phyloP scores from a whole-genome alignment of 805 yeast genomes.

The Suhomyces tanzawaensis region DNA sequence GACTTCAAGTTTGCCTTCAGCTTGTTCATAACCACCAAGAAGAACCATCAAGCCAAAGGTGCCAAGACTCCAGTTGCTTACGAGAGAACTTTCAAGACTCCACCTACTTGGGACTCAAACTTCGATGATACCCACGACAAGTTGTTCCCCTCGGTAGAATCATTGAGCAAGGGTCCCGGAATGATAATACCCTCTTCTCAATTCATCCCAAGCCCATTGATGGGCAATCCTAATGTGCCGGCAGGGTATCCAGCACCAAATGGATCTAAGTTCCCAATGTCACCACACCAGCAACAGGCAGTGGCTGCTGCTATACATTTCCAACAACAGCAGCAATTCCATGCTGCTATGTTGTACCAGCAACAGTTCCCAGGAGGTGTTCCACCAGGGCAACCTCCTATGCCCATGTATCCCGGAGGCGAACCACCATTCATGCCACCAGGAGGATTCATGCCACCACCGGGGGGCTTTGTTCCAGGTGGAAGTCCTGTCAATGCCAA shows the following conservation, averaged over 20 bases:
- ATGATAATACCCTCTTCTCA: constrained; percentile 20
- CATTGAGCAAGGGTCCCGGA: constrained; percentile 9
- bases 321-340: constrained; percentile 33
- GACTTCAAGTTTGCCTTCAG: constrained; percentile 48
- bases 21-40: constrained; percentile 49
- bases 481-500: constrained; percentile 30
- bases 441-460: constrained; percentile 35
- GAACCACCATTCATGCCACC: constrained; percentile 35
- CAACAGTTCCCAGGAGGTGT: constrained; percentile 31
- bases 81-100: constrained; percentile 66
- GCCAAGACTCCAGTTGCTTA: constrained; percentile 30
- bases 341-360: constrained; percentile 39
- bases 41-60: constrained; percentile 30
- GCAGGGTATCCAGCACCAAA: constrained; percentile 16
- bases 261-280: constrained; percentile 22
- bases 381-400: constrained; percentile 35
- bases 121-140: constrained; percentile 55
- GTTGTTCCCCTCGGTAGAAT: constrained; percentile 43
- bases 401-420: constrained; percentile 32
- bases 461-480: constrained; percentile 24
- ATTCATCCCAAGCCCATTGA: constrained; percentile 32
- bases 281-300: constrained; percentile 29
- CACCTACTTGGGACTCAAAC: constrained; percentile 74
- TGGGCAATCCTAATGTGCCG: constrained; percentile 20
- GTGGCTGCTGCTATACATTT: constrained; percentile 22